Evolutionary conservation across 306 rosid genomes (phyloP).

Genomic region (Fagus crenata): DNA sequence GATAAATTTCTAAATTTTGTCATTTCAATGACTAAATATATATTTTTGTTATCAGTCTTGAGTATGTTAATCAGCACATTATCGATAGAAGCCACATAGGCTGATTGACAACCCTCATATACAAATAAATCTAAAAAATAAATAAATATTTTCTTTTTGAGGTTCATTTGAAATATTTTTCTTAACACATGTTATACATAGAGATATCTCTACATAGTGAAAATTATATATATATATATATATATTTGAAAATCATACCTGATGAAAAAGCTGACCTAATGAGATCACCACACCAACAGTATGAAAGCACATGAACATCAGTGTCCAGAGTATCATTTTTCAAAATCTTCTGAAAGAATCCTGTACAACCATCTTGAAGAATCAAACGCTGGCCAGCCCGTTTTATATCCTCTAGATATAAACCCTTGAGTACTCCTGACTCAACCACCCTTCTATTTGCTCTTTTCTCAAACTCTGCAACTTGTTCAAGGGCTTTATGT

Average conservation of each 20-base stretch:
- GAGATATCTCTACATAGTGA: not conserved
- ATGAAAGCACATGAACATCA: constrained; percentile 82
- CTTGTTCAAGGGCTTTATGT: constrained; percentile 70
- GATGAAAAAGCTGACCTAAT: constrained; percentile 82
- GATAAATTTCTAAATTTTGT: not conserved
- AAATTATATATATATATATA: not conserved
- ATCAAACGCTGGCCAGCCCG: constrained; percentile 88
- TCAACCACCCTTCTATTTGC: constrained; percentile 84
- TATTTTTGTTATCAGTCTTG: not conserved
- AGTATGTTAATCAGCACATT: not conserved
- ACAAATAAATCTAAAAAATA: not conserved
- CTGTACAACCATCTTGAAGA: constrained; percentile 83
- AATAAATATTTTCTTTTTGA: not conserved
- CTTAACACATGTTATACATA: not conserved
- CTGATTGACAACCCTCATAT: not conserved
- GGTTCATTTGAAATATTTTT: not conserved
- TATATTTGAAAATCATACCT: constrained; percentile 66
- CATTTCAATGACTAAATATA: not conserved
- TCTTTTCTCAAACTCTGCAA: constrained; percentile 73
- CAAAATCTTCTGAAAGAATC: constrained; percentile 62
- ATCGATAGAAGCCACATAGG: not conserved
- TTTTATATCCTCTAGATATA: constrained; percentile 75
- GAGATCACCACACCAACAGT: constrained; percentile 98
- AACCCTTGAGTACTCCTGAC: constrained; percentile 90
- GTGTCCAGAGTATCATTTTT: constrained; percentile 67